Percentiles rank a stretch among this genome's conserved stretches.
These are phyloP conservation scores for Trichoderma asperelloides DNA, from an alignment of 495 filamentous ascomycete species.

Conservation along the genomic window DNA sequence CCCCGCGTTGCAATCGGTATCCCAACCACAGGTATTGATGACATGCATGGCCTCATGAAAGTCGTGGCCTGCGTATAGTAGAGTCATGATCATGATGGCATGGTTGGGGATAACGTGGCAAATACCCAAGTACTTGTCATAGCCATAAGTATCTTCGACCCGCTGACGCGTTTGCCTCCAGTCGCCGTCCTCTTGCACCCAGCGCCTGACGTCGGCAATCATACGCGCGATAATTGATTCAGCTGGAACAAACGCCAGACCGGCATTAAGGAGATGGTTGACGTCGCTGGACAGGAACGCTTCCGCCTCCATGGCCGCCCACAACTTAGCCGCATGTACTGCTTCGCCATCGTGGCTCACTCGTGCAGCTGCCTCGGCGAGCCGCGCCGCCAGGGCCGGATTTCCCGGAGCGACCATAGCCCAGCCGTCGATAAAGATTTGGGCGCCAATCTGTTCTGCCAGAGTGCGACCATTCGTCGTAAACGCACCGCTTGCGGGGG, in stretches of 20 bases:
- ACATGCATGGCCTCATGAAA: constrained; percentile 27
- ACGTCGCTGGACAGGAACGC: constrained; percentile 20
- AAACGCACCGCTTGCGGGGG: constrained; percentile 20
- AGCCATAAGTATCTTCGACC: constrained; percentile 23
- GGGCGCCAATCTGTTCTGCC: constrained; percentile 25
- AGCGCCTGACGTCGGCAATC: constrained; percentile 17
- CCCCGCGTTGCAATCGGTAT: constrained; percentile 26
- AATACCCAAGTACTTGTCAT: constrained; percentile 22
- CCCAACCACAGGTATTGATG: constrained; percentile 25
- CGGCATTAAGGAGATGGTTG: constrained; percentile 20
- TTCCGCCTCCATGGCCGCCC: constrained; percentile 26
- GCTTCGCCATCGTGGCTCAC: constrained; percentile 27
- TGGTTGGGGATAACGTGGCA: constrained; percentile 27
- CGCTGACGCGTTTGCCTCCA: constrained; percentile 21
- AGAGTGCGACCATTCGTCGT: constrained; percentile 19
- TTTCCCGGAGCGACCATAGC: constrained; percentile 19
- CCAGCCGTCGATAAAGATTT: constrained; percentile 26
- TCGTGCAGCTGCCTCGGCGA: constrained; percentile 19
- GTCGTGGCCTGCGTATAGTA: constrained; percentile 19
- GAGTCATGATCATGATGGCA: constrained; percentile 22
- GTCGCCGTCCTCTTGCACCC: constrained; percentile 16
- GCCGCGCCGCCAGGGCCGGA: constrained; percentile 15
- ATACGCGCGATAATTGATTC: constrained; percentile 17
- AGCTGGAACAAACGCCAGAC: constrained; percentile 16
- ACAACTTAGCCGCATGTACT: constrained; percentile 20